phyloP scores from a whole-genome alignment of 768 basidiomycete species.

The Termitomyces sp. region DNA sequence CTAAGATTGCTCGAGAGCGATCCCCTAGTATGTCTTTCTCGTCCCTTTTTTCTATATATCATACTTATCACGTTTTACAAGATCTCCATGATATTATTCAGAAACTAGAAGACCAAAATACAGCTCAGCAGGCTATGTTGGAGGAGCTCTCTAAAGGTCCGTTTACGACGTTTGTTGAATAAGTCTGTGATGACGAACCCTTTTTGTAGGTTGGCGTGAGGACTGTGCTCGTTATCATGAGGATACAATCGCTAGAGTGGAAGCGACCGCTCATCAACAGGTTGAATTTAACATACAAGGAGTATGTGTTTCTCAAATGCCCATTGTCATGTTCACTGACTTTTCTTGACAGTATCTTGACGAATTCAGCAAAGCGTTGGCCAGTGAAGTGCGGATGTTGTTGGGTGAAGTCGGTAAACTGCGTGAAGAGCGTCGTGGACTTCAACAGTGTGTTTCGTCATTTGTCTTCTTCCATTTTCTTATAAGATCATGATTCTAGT shows the following conservation, averaged over 20 bases:
- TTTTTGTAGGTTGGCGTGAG: conserved; percentile 54
- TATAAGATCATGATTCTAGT: conserved; percentile 27
- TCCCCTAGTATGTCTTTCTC: conserved; percentile 45
- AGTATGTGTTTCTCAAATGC: conserved; percentile 33
- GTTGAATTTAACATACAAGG: conserved; percentile 82
- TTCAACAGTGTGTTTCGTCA: conserved; percentile 62
- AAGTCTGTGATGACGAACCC: conserved; percentile 3
- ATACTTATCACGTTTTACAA: conserved; percentile 15
- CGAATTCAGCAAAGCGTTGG: conserved; percentile 82
- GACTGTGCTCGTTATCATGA: conserved; percentile 61
- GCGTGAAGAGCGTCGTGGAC: conserved; percentile 68
- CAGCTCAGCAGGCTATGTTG: conserved; percentile 53
- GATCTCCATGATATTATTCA: conserved; percentile 58
- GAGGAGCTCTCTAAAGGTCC: conserved; percentile 49
- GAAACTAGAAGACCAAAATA: conserved; percentile 52
- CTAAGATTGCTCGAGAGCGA: conserved; percentile 41
- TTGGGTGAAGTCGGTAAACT: conserved; percentile 80
- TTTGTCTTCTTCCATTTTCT: not conserved
- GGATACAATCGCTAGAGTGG: conserved; percentile 63
- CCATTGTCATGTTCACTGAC: not conserved
- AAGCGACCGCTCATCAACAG: conserved; percentile 66
- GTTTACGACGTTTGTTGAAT: conserved; percentile 18
- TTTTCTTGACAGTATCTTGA: conserved; percentile 59
- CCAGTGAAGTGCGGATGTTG: conserved; percentile 78
- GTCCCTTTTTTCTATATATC: not conserved